These are phyloP conservation scores for Flaveria sonorensis DNA, from an alignment of 129 eudicot species.

Conservation along the genomic window DNA sequence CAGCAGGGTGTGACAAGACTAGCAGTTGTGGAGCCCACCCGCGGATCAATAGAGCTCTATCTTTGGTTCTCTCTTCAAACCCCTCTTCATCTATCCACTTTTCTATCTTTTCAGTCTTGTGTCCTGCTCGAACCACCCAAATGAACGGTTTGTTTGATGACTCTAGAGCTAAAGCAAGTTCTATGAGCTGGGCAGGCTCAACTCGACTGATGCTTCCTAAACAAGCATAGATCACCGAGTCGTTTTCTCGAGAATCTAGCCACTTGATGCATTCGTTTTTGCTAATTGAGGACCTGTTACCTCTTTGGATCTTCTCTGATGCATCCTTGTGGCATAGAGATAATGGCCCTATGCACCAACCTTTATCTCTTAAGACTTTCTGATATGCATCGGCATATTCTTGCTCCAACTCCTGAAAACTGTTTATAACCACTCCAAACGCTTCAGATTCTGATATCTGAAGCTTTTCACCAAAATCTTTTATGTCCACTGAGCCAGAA, in stretches of 20 bases:
- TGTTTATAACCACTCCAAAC: conserved; percentile 42
- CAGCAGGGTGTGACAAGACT: conserved; percentile 55
- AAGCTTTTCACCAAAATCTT: conserved; percentile 19
- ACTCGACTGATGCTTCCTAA: conserved; percentile 43
- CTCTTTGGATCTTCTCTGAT: conserved; percentile 42
- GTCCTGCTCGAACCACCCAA: conserved; percentile 42
- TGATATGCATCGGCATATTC: conserved; percentile 36
- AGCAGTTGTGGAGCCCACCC: conserved; percentile 78
- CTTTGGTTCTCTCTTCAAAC: conserved; percentile 50
- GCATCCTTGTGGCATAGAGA: conserved; percentile 40
- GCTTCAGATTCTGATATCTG: conserved; percentile 37
- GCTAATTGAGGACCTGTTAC: conserved; percentile 39
- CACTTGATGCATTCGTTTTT: conserved; percentile 36
- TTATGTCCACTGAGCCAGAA: conserved; percentile 12
- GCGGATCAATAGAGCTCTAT: conserved; percentile 50
- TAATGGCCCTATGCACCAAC: conserved; percentile 52
- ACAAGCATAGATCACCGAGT: conserved; percentile 46
- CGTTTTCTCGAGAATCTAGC: conserved; percentile 37
- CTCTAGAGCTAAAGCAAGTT: conserved; percentile 50
- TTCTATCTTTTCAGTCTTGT: conserved; percentile 26
- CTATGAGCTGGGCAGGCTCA: conserved; percentile 39
- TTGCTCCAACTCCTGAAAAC: conserved; percentile 49
- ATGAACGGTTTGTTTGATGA: conserved; percentile 40
- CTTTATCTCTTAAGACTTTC: conserved; percentile 31
- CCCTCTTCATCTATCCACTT: conserved; percentile 46